Base-by-base conservation (phyloP, 176 grass and related monocot species). In the Triticum dicoccoides region DNA sequence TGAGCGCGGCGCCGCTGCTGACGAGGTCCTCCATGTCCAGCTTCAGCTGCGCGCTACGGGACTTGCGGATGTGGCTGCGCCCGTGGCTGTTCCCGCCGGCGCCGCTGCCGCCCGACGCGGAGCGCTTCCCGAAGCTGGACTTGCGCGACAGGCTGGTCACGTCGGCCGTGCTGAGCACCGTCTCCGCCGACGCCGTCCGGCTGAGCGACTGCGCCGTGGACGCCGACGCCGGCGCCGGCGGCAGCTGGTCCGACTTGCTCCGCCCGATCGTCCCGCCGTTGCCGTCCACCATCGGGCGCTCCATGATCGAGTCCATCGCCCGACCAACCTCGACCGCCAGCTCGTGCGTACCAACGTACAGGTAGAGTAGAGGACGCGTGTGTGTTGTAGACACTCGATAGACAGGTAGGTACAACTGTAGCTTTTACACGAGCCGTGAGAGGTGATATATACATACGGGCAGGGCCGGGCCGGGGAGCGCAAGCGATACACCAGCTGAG, bases 11-110 rank as follows among this genome's bases (percentile, higher is more conserved):
- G 4, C 89, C 49, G 77, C 93, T 91, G 92, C 83, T 86, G 51
- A 98, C 88, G 41, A 95, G 93, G 54, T 98, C 96, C 37, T 95
- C 90, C 67, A 82, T 62, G 82, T 94, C 95, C 73, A 94, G 79
- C 92, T 83, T 94, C 34, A 95, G 91, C 88, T 98, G 96, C 45
- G 74, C 90, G 78, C 96, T 98, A 33, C 96, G 83, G 11, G 96
- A 89, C 88, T 95, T 98, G 72, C 93, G 90, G 76, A 93, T 94
- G 87, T 91, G 89, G 85, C 30, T 78, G 2, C 75, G 35, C 32
- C 81, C 20, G 59, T 87, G 8, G 82, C 88, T 44, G 76, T 80
- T 5, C 42, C 81, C 61, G 85, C 87, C 58, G 52, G 61, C 5
- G 41, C 87, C 29, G 76, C 82, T 84, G 80, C 87, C 59, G 29